A percentile compares a stretch with the other conserved stretches of the same genome.
phyloP scores from a whole-genome alignment of 495 filamentous ascomycete genomes.

The Neurospora sp. region DNA sequence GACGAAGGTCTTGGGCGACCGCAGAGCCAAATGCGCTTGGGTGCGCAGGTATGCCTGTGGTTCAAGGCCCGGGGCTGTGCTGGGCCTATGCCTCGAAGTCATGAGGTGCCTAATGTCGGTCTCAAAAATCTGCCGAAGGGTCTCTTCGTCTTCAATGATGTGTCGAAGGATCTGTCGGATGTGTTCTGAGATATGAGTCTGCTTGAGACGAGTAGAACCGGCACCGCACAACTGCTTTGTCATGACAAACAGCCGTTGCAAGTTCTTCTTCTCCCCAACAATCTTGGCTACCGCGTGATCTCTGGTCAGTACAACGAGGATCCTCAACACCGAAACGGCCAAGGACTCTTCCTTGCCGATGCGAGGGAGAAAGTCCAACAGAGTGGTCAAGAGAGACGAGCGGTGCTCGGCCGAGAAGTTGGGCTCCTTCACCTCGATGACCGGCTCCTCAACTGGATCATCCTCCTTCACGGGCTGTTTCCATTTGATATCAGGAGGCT shows the following conservation, averaged over 20 bases:
- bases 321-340: conserved; percentile 70
- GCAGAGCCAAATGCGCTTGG: conserved; percentile 71
- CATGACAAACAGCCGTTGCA: conserved; percentile 88
- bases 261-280: conserved; percentile 76
- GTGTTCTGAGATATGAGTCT: conserved; percentile 40
- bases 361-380: conserved; percentile 73
- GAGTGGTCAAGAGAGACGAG: conserved; percentile 54
- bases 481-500: conserved; percentile 68
- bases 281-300: conserved; percentile 59
- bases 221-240: conserved; percentile 77
- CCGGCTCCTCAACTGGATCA: conserved; percentile 41
- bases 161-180: conserved; percentile 87
- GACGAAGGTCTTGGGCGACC: conserved; percentile 79
- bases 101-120: conserved; percentile 76
- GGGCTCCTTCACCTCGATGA: conserved; percentile 50
- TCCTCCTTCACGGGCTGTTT: conserved; percentile 48
- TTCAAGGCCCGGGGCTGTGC: neutral
- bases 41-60: conserved; percentile 61
- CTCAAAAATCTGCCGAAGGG: conserved; percentile 83
- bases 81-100: neutral
- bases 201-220: conserved; percentile 64
- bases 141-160: conserved; percentile 87
- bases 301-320: conserved; percentile 85
- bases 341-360: conserved; percentile 79
- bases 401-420: conserved; percentile 58